Base-by-base conservation (phyloP, 179 eudicot genomes). In the Actinidia polygama region DNA sequence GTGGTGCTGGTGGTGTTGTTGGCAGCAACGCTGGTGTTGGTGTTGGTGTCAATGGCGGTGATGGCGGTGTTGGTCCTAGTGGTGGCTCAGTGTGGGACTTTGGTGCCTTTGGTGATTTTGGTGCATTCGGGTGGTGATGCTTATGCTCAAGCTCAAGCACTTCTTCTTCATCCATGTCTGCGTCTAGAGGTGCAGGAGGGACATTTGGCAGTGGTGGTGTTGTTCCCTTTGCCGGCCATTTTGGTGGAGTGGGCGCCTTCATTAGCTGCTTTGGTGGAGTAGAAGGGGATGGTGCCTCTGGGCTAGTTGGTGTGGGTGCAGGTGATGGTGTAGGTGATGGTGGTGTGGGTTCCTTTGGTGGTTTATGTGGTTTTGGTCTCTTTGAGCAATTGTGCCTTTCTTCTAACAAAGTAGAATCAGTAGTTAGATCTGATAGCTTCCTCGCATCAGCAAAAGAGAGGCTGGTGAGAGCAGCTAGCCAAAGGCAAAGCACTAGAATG, bases 401-500 rank as follows among this genome's bases (percentile, higher is more conserved):
- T 69, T 69, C 54, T 40, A 18, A 44, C 53, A 19, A 44, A 44
- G 75, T 12, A 70, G 23, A 70, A 19, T 46, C 54, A 70, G 0
- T 8, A 18, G 15, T 46, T 44, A 69, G 26, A 19, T 70, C 54
- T 70, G 54, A 70, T 44, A 4, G 75, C 11, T 46, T 49, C 54
- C 19, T 24, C 3, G 47, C 24, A 72, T 49, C 8, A 21, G 57
- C 76, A 19, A 72, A 72, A 72, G 57, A 72, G 36, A 49, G 57
- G 36, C 12, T 72, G 76, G 57, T 47, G 76, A 72, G 36, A 72
- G 57, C 30, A 72, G 18, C 14, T n/a, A 72, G 30, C 30, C 76
- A 72, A 47, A 72, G 24, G 57, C 75, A 47, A 72, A 72, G 36
- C 7, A 72, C 18, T 47, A 72, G 36, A 49, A n/a, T 72, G 75